phyloP scores from a whole-genome alignment of 108 stramenopile genomes.

The Fragilaria crotonensis region DNA sequence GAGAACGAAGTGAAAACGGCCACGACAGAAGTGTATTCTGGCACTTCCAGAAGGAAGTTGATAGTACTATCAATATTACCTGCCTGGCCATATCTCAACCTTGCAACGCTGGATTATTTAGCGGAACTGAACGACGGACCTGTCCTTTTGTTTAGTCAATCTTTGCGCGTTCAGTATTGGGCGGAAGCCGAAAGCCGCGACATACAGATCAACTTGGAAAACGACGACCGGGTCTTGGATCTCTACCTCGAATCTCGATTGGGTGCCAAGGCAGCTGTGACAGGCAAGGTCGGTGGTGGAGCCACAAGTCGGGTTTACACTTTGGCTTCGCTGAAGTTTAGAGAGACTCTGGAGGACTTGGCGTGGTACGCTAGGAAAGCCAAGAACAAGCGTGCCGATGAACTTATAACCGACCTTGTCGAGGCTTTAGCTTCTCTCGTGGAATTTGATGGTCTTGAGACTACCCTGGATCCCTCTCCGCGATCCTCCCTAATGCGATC shows the following conservation, averaged over 20 bases:
- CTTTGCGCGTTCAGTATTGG: no score
- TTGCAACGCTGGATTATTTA: no score
- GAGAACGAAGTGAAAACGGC: no score
- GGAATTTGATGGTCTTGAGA: constrained; percentile 84
- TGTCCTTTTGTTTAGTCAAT: no score
- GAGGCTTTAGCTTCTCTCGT: constrained; percentile 64
- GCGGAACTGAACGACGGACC: no score
- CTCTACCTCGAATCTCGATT: constrained; percentile 68
- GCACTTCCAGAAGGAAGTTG: no score
- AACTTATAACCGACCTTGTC: constrained; percentile 23
- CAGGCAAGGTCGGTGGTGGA: constrained; percentile 57
- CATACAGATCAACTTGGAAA: no score
- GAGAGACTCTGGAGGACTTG: constrained; percentile 53
- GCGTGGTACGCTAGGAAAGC: constrained; percentile 29
- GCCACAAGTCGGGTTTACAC: constrained; percentile 40
- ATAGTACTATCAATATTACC: no score
- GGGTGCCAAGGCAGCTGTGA: constrained; percentile 69
- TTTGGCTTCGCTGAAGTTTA: constrained; percentile 44
- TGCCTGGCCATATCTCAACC: no score
- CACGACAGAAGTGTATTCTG: no score
- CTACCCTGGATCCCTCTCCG: constrained; percentile 66
- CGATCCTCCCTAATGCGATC: constrained; percentile 59
- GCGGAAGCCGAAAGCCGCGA: no score
- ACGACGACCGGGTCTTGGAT: no score
- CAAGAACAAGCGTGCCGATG: constrained; percentile 6